Evolutionary conservation across 2,329 filamentous ascomycete species (phyloP).

Genomic region (Apiospora hydei): DNA sequence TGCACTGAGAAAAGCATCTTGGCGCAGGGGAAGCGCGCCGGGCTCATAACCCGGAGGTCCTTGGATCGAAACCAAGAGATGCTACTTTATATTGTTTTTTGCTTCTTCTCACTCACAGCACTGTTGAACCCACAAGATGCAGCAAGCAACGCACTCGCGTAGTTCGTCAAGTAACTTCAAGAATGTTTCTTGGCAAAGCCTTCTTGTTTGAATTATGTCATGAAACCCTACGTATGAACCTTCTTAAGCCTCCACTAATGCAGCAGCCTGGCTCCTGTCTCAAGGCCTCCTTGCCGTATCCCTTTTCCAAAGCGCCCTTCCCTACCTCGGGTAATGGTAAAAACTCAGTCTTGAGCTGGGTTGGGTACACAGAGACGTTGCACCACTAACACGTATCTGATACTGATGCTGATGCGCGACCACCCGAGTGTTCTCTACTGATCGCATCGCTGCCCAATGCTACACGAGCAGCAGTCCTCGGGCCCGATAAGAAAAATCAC

Average conservation of each 20-base stretch:
- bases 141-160: too few species aligned
- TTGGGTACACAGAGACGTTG: background rate
- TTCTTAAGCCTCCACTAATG: too few species aligned
- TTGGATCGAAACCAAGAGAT: constrained; percentile 40
- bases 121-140: background rate
- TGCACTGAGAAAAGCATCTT: constrained; percentile 27
- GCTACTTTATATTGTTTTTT: constrained; percentile 30
- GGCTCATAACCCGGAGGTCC: constrained; percentile 43
- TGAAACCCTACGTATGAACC: too few species aligned
- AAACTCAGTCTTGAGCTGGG: too few species aligned
- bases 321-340: too few species aligned
- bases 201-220: too few species aligned
- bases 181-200: too few species aligned
- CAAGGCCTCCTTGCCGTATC: too few species aligned
- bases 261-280: too few species aligned
- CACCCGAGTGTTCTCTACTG: background rate
- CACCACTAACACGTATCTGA: background rate
- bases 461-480: background rate
- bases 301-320: background rate
- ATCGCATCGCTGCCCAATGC: constrained; percentile 7
- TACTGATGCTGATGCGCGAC: too few species aligned
- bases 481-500: background rate
- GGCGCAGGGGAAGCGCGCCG: constrained; percentile 42
- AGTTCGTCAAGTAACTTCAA: too few species aligned
- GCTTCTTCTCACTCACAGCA: background rate